A percentile compares a stretch with the other conserved stretches of the same genome.
Conservation (phyloP, 441 rosid genomes). For the Capsella rubella region DNA sequence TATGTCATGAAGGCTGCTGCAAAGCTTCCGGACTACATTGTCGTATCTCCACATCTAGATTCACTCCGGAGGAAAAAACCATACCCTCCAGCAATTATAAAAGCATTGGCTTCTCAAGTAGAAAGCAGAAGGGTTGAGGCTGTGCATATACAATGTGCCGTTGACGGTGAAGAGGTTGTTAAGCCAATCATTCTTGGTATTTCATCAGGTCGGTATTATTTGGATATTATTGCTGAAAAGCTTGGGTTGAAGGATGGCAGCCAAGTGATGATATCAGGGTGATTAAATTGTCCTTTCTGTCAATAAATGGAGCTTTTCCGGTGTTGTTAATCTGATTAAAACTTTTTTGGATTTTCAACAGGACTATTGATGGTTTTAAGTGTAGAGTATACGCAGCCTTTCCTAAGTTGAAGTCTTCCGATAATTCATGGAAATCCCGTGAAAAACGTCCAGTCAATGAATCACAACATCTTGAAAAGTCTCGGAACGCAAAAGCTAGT, state of each 20-base stretch:
- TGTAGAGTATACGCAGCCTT: constrained; percentile 72
- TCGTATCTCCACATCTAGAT: constrained; percentile 53
- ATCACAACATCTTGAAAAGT: constrained; percentile 44
- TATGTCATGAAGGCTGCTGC: constrained; percentile 72
- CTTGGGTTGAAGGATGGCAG: constrained; percentile 72
- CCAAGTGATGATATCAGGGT: constrained; percentile 82
- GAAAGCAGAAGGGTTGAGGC: constrained; percentile 48
- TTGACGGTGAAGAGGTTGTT: constrained; percentile 50
- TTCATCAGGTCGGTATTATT: constrained; percentile 62
- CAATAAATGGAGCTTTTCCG: constrained; percentile 7
- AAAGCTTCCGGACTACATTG: constrained; percentile 58
- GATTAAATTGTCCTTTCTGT: constrained; percentile 32
- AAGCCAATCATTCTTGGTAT: constrained; percentile 56
- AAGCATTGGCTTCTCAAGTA: constrained; percentile 50
- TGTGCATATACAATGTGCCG: constrained; percentile 58
- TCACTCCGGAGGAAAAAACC: constrained; percentile 62
- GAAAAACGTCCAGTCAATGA: constrained; percentile 44
- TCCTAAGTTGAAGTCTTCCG: constrained; percentile 51
- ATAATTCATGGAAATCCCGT: constrained; percentile 49
- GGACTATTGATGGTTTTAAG: constrained; percentile 88
- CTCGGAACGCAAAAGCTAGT: constrained; percentile 80
- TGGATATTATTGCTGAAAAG: constrained; percentile 76
- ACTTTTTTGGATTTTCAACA: constrained; percentile 46
- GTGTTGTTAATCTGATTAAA: constrained; percentile 18
- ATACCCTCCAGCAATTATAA: constrained; percentile 57